Base-by-base conservation (phyloP, 257 asterid species). In the Thymus quinquecostatus region DNA sequence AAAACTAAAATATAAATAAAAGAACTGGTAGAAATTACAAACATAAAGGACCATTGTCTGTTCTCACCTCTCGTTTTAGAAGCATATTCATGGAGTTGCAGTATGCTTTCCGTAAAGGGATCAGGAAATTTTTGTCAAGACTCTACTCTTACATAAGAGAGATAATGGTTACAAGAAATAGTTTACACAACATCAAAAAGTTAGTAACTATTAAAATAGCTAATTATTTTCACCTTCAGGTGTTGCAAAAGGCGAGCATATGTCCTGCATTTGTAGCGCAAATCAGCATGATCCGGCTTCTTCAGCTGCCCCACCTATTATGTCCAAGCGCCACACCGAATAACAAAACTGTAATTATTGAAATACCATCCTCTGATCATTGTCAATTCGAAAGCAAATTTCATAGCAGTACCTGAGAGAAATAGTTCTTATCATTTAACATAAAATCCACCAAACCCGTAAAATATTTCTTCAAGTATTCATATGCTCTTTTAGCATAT, bases 211-310 rank as follows among this genome's bases (percentile, higher is more conserved):
- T 36, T 33, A 43, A 56, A 28, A 47, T 64, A 65, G 56, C 59
- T 71, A 54, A 44, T 75, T 68, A 43, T 75, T 62, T 82, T 75
- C 68, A 95, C 99, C 92, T 89, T 89, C 79, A 95, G 82, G 79
- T 95, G 99, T 78, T 95, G 99, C 85, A 95, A 66, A 77, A 95
- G 96, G 76, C 99, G 97, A 80, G 97, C 98, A 87, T 95, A 95
- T 79, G 93, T 95, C 87, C 97, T 84, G 81, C 99, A 88, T 82
- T 92, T 95, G 76, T 82, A 95, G 64, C 99, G 90, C 69, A 95
- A 82, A 75, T 95, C 99, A 70, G 98, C 96, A 70, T 95, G 99
- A 77, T 92, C 99, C 21, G 97, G 99, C 86, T 90, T 87, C 90
- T 95, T 95, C 78, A 95, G 83, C 75, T 89, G 99, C 59, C 99